Conservation (phyloP, 2,329 filamentous ascomycete species). For the Paradendryphiella salina region DNA sequence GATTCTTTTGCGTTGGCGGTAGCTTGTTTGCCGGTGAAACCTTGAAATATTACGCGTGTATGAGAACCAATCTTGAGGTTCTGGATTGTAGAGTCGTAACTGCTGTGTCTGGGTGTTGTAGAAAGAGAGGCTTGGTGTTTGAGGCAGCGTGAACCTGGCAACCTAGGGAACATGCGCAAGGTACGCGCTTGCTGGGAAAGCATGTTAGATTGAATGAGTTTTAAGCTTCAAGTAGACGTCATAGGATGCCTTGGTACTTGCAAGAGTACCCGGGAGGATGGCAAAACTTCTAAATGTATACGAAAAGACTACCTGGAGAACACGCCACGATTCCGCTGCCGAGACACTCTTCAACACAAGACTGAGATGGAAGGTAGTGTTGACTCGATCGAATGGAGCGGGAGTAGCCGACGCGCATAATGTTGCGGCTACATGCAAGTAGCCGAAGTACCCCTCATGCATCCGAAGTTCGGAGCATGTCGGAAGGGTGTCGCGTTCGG, state of each 20-base stretch:
- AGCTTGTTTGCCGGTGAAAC: slow-evolving; percentile 69
- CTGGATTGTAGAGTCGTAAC: slow-evolving; percentile 64
- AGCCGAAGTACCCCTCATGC: slow-evolving; percentile 20
- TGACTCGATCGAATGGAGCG: slow-evolving; percentile 5
- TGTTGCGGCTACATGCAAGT: slow-evolving; percentile 18
- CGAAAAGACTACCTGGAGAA: background rate
- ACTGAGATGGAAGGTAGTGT: background rate
- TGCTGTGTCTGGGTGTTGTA: slow-evolving; percentile 37
- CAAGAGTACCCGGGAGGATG: background rate
- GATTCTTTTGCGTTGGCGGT: slow-evolving; percentile 78
- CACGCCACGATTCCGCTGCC: background rate
- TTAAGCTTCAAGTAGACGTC: slow-evolving; percentile 11
- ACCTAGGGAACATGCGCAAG: slow-evolving; percentile 10
- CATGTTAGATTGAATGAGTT: slow-evolving; percentile 13
- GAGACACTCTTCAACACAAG: background rate
- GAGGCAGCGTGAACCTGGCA: background rate
- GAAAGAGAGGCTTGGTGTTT: slow-evolving; percentile 33
- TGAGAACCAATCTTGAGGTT: slow-evolving; percentile 69
- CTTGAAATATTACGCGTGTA: slow-evolving; percentile 70
- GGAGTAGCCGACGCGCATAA: slow-evolving; percentile 16
- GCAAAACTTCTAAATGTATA: background rate
- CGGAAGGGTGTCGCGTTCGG: background rate
- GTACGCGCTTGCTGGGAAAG: slow-evolving; percentile 18
- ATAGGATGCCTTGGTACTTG: slow-evolving; percentile 2
- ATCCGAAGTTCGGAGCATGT: slow-evolving; percentile 6